Evolutionary conservation across 1,284 basidiomycete genomes (phyloP).

Genomic region (Trichosporon coremiiforme): DNA sequence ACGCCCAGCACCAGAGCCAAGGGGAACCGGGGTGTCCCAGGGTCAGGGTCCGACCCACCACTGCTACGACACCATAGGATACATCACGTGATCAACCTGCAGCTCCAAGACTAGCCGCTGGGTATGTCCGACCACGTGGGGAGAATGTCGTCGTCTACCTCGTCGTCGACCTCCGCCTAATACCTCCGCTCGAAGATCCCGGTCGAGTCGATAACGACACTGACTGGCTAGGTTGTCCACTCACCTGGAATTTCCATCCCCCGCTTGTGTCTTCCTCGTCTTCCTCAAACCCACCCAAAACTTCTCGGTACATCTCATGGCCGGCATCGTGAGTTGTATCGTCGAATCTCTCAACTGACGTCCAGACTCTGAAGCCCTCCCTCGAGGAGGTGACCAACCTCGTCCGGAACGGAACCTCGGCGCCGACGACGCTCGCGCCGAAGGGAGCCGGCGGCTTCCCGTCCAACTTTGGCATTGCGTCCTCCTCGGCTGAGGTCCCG

Average conservation of each 20-base stretch:
- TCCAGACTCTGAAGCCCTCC: conserved; percentile 34
- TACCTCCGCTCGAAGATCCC: conserved; percentile 10
- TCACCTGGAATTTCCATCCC: conserved; percentile 6
- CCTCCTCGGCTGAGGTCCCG: conserved; percentile 26
- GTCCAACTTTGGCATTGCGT: conserved; percentile 34
- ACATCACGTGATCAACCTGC: conserved; percentile 4
- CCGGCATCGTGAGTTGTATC: background rate
- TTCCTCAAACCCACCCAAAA: conserved; percentile 1
- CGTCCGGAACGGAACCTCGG: conserved; percentile 37
- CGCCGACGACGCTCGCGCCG: conserved; percentile 46
- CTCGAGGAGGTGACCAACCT: conserved; percentile 46
- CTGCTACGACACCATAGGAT: background rate
- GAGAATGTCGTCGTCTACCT: background rate
- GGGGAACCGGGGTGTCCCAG: background rate
- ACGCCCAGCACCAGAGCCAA: background rate
- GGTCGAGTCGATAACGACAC: background rate
- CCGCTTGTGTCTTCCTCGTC: background rate
- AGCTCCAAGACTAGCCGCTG: background rate
- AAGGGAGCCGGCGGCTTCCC: conserved; percentile 38
- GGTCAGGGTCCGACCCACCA: background rate
- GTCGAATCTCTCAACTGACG: background rate
- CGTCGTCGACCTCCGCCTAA: background rate
- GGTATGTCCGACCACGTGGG: background rate
- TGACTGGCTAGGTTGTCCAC: background rate
- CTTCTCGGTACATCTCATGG: conserved; percentile 26